Base-by-base conservation (phyloP, 176 grass and related monocot species). In the Alloteropsis semialata region DNA sequence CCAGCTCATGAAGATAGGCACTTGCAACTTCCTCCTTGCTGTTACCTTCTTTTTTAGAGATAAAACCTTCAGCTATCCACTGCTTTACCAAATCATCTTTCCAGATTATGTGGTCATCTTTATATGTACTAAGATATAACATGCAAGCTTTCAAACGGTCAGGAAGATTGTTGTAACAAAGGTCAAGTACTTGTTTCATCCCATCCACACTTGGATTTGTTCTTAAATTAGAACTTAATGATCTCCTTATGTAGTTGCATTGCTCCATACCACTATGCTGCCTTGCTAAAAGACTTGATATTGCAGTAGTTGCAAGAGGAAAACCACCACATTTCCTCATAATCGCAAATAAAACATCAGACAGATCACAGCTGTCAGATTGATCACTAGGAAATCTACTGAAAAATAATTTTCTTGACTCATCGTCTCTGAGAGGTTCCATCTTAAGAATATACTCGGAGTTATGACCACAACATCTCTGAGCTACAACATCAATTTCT, bases 321-420 rank as follows among this genome's bases (percentile, higher is more conserved):
- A 79, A 65, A 36, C 22, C 69, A 28, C 69, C 57, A 64, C 56
- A 64, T 65, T 27, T 64, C 38, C 22, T 64, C 49, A 83, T 83
- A 29, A 74, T 74, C 8, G 37, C 29, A 19, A 2, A 17, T 1
- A 19, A 60, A 45, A 72, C 19, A 36, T 37, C 1, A 0, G 48
- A 27, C 0, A 27, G 1, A 6, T 15, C 13, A 74, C 37, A 8
- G 6, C 0, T 50, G 27, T 74, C 13, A 38, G 22, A 14, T 21
- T 63, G 19, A 19, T 48, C 0, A 2, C 30, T 22, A 19, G 36
- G 19, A 62, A 73, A 21, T 39, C 2, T 74, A 49, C 57, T 19
- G 24, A 50, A 21, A 19, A 74, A 63, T 21, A 83, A 0, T 28
- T 64, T 1, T 6, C 10, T 21, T 28, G 69, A 60, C 2, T 7